Evolutionary conservation across 2,329 filamentous ascomycete genomes (phyloP).

Genomic region (Alternaria arbusti): DNA sequence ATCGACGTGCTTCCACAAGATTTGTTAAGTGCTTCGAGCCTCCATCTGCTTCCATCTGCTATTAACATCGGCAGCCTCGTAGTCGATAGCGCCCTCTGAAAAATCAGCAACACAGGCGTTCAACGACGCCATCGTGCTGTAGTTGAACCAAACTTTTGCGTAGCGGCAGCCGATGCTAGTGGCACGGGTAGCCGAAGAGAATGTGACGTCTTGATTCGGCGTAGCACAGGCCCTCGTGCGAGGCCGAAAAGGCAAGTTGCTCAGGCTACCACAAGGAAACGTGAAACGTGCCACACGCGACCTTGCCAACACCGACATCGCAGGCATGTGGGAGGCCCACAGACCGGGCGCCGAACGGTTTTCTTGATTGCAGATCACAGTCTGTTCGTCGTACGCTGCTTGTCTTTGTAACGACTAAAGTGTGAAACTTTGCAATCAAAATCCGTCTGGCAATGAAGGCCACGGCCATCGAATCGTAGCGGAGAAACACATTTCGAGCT

Average conservation of each 20-base stretch:
- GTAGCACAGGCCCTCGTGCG: constrained; percentile 1
- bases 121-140: background rate
- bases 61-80: background rate
- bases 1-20: background rate
- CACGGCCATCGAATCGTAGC: background rate
- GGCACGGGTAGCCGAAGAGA: background rate
- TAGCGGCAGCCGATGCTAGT: background rate
- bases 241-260: constrained; percentile 6
- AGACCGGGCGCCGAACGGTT: constrained; percentile 10
- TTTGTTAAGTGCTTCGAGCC: background rate
- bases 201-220: constrained; percentile 1
- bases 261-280: background rate
- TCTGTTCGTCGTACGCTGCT: background rate
- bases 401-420: background rate
- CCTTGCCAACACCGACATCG: background rate
- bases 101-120: background rate
- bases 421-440: background rate
- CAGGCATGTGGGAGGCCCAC: constrained; percentile 4
- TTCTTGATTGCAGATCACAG: background rate
- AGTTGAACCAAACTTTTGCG: background rate
- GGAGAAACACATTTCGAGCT: background rate
- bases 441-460: background rate
- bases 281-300: constrained; percentile 15
- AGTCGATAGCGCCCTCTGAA: background rate
- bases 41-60: background rate